Base-by-base conservation (phyloP, 768 basidiomycete species). In the Leccinum truebloodii region DNA sequence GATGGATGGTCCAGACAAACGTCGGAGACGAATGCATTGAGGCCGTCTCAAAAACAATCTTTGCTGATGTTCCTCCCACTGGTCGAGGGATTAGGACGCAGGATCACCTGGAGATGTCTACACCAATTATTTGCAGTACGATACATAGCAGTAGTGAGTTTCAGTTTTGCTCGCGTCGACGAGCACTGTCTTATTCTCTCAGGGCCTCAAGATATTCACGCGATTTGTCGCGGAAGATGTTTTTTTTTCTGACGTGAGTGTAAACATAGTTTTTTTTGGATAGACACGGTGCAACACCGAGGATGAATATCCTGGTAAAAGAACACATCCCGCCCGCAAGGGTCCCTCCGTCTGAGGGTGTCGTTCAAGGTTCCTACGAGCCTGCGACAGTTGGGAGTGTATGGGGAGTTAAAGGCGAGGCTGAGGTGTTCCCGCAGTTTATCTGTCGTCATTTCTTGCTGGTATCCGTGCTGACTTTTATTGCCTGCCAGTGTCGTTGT, bases 231-330 rank as follows among this genome's bases (percentile, higher is more conserved):
- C 18, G 7, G 16, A 39, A 10, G 39, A n/a, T 41, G 39, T 41
- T 37, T 37, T 41, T 35, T 39, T 41, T 9, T 18, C 39, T 9
- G 41, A 41, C 8, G 44, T 46, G 44, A 46, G 44, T 46, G 44
- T 46, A 46, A 6, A 46, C 9, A 4, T 46, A 46, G 14, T 50
- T 22, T 50, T 50, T 26, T 12, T 12, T 13, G 49, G 35, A 63
- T 54, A 65, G 58, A 35, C 13, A 34, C 13, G 34, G 59, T 67
- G 60, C 63, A 59, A 73, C 69, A 79, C 84, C 88, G 71, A 82
- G 73, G 91, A 93, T 72, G 90, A 92, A 76, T 83, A 87, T 78
- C 87, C 90, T 93, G 90, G 90, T 93, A 92, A 93, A 88, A 78
- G 83, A 73, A 93, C 84, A 77, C 85, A 89, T 79, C 90, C 86